phyloP scores from a whole-genome alignment of 1,284 basidiomycete species.

The Leccinum subspadiceum region DNA sequence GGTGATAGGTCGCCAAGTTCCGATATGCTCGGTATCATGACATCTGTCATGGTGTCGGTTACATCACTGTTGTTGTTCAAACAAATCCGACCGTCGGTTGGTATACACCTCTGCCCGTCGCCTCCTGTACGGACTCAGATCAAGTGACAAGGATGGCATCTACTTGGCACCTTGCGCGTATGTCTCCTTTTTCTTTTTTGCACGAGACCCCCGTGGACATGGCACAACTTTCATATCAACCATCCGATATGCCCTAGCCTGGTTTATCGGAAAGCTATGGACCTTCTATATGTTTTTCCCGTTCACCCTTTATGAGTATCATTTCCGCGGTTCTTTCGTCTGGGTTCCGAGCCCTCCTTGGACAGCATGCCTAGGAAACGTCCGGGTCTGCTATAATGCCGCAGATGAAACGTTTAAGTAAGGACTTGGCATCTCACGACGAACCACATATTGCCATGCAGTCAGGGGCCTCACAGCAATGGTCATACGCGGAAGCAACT shows the following conservation, averaged over 20 bases:
- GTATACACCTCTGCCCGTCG: too few species aligned
- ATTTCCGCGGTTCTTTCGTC: not conserved
- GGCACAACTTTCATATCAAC: not conserved
- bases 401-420: not conserved
- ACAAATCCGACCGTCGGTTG: not conserved
- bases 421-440: not conserved
- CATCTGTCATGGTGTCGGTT: not conserved
- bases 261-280: not conserved
- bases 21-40: too few species aligned
- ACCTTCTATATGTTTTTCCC: not conserved
- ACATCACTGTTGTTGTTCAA: not conserved
- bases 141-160: not conserved
- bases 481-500: not conserved
- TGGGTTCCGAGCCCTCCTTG: not conserved
- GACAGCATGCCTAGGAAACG: not conserved
- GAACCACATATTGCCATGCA: not conserved
- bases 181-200: not conserved
- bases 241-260: not conserved
- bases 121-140: too few species aligned
- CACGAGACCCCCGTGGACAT: not conserved
- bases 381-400: not conserved
- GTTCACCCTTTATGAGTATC: not conserved
- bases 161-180: not conserved
- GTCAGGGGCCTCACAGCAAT: not conserved
- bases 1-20: too few species aligned